Evolutionary conservation across 1,284 basidiomycete species (phyloP), one percentile per base, ranked within the genome.

Genomic region (Sanguinoderma infundibulare): DNA sequence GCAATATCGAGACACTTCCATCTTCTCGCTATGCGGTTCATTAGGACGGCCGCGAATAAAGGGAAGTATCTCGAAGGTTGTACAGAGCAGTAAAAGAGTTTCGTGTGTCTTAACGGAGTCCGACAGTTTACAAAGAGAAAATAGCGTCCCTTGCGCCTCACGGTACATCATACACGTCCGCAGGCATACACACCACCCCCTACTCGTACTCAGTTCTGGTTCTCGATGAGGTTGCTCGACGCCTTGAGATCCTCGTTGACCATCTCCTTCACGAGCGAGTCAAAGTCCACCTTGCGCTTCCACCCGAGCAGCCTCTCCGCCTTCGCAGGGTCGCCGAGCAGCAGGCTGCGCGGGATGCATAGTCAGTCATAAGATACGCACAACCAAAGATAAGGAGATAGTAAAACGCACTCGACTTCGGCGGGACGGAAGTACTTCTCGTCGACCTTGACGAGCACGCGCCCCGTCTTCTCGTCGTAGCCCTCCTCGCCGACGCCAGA

Each of bases 211-310:
- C 75, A 93, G 76, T 94, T 94, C 74, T 92, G 91, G 74, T 94
- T 89, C 74, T 93, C 91, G 38, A 94, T 79, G 65, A 92, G 83
- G 70, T 83, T 88, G 69, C 79, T 82, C 54, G 87, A 83, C 51
- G 89, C 85, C 71, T 84, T 79, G 67, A 95, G 73, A 73, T 96
- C 94, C 15, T 89, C 85, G 39, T 83, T 79, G 12, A 96, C 94
- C 95, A 97, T 96, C 82, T 96, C 93, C 70, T 85, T 83, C 44
- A 97, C 91, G 61, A 97, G 86, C 49, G 83, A 78, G 63, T 93
- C 86, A 72, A 96, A 97, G 67, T 85, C 80, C 57, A 94, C 87
- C 67, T 87, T 81, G 67, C 95, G 89, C 76, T 89, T 93, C 95
- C 95, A 97, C 10, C 92, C 92, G 44, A 96, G 87, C 52, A 87